Conservation (phyloP, 163 green algal species). For the Chlamydomonas reinhardtii region DNA sequence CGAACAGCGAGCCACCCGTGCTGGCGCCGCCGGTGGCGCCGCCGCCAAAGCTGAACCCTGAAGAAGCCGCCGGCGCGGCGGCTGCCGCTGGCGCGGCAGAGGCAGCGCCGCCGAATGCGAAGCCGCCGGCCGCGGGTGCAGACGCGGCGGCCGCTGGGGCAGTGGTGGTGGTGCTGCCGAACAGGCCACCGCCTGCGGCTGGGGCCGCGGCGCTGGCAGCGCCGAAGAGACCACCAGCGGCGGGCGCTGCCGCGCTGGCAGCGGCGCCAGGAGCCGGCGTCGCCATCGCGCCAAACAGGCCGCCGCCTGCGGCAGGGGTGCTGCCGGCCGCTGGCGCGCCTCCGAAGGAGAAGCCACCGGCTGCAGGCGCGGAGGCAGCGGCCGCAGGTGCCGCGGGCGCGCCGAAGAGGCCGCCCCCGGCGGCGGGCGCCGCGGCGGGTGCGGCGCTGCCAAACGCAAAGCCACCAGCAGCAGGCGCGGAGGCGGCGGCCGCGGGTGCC, state of each 20-base stretch:
- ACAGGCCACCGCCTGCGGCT: background rate
- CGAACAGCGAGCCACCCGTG: conserved; percentile 21
- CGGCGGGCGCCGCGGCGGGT: background rate
- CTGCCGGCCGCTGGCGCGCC: background rate
- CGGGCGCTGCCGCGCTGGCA: background rate
- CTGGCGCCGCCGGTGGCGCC: background rate
- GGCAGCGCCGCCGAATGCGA: background rate
- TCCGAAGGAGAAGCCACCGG: conserved; percentile 19
- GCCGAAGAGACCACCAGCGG: conserved; percentile 42
- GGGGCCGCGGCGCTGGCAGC: conserved; percentile 3
- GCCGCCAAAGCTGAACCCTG: conserved; percentile 26
- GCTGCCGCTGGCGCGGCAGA: conserved; percentile 13
- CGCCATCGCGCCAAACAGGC: conserved; percentile 20
- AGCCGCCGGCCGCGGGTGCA: background rate
- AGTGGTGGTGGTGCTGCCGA: background rate
- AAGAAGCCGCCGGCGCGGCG: background rate
- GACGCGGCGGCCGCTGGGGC: background rate
- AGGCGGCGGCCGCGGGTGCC: background rate
- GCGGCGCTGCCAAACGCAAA: background rate
- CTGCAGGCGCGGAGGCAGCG: background rate
- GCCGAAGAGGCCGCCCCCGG: background rate
- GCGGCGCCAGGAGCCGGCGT: background rate
- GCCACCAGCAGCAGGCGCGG: background rate
- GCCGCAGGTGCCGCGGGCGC: background rate
- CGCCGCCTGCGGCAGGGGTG: conserved; percentile 1